These are phyloP conservation scores for Aspergillus sclerotiicarbonarius DNA, from an alignment of 495 filamentous ascomycete species.

Conservation along the genomic window DNA sequence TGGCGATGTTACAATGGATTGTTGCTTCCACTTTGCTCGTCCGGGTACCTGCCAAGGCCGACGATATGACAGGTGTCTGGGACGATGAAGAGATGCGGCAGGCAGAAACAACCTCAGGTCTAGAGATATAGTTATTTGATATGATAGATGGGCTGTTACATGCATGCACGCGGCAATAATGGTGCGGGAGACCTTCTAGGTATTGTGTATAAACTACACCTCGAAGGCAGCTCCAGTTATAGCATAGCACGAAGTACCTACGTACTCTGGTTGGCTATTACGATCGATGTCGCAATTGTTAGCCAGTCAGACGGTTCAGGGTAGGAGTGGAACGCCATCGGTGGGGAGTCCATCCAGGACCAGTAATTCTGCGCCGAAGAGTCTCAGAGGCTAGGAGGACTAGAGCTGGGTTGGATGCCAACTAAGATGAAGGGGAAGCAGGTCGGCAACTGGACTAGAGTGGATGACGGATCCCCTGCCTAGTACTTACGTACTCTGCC, in stretches of 20 bases:
- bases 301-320: not conserved
- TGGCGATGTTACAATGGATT: not conserved
- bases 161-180: too few species aligned
- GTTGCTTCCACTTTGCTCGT: not conserved
- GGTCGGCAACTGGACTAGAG: not conserved
- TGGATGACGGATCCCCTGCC: not conserved
- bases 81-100: too few species aligned
- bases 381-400: not conserved
- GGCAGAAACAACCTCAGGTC: too few species aligned
- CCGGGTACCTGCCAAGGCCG: not conserved
- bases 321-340: not conserved
- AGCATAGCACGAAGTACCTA: too few species aligned
- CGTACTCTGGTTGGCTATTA: not conserved
- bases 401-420: not conserved
- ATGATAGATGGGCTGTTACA: too few species aligned
- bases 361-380: not conserved
- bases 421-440: not conserved
- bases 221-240: too few species aligned
- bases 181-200: too few species aligned
- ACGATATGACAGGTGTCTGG: not conserved
- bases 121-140: too few species aligned
- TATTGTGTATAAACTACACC: too few species aligned
- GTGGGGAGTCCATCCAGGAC: not conserved
- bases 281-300: constrained; percentile 1
- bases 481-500: too few species aligned